Base-by-base conservation (phyloP, 108 stramenopile species). In the Skeletonema costatum region DNA sequence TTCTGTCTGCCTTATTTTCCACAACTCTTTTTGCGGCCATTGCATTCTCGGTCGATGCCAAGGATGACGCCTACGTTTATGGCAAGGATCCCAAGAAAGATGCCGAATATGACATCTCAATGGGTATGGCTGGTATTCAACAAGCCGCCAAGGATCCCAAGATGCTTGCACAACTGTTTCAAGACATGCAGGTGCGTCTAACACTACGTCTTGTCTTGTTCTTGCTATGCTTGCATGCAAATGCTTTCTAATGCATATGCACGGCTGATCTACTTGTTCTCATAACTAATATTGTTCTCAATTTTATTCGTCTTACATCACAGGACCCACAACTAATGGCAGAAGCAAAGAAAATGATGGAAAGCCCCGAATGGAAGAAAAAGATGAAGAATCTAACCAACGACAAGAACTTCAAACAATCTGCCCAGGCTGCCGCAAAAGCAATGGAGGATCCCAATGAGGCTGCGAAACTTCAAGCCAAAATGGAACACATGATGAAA, bases 281-380 rank as follows among this genome's bases (percentile, higher is more conserved):
- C 64, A 16, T 39, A 31, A 5, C 25, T 41, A 64, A 29, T 36
- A 10, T 42, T 38, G 25, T 70, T 60, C 64, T 30, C 42, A 29
- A 25, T 35, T 70, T 39, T 46, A 46, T 29, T 56, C 30, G 41
- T 36, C 48, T 17, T 9, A 33, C 30, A 16, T 60, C 64, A n/a
- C 80, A 95, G 92, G 88, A 96, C 68, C 95, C 95, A 25, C 87
- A 91, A 82, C 67, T 96, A 60, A 96, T 96, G 93, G 90, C 89
- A 38, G 95, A 93, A 73, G 95, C 95, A 44, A 77, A 91, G 66
- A 92, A 93, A 81, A 96, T 96, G 95, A 93, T 93, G 92, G 86
- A 93, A 38, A 85, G 78, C 48, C 90, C 91, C 8, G 87, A 90
- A 71, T 96, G 89, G 87, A 88, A 96, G 73, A 91, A 90, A 70